Evolutionary conservation across 768 basidiomycete genomes (phyloP).

Genomic region (Boletus rex-veris): DNA sequence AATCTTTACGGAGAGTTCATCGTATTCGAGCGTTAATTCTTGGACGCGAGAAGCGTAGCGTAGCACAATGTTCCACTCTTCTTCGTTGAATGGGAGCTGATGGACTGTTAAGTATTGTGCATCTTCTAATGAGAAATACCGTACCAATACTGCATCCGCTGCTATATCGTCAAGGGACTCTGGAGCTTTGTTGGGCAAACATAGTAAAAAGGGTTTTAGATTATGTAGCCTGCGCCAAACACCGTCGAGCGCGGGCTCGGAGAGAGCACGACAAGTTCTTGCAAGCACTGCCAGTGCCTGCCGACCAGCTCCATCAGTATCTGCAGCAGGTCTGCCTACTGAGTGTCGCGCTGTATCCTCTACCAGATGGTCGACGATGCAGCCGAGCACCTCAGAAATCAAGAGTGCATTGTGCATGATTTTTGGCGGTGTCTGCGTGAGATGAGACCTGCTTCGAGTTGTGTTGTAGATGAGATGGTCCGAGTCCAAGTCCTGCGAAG

Average conservation of each 20-base stretch:
- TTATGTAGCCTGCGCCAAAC: slow-evolving; percentile 11
- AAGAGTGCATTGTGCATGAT: not conserved
- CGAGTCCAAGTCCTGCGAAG: too few relatives aligned
- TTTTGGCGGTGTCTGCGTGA: too few relatives aligned
- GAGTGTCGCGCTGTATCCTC: not conserved
- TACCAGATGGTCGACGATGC: not conserved
- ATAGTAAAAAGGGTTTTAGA: slow-evolving; percentile 3
- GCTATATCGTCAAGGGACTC: not conserved
- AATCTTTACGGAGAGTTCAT: not conserved
- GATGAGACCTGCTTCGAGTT: too few relatives aligned
- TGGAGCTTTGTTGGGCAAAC: not conserved
- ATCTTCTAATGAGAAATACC: not conserved
- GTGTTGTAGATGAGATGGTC: too few relatives aligned
- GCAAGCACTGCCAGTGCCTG: slow-evolving; percentile 9
- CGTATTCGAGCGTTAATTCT: not conserved
- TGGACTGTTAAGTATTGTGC: not conserved
- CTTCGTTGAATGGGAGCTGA: not conserved
- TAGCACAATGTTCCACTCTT: slow-evolving; percentile 1
- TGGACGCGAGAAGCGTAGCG: slow-evolving; percentile 8
- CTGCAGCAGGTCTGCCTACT: too few relatives aligned
- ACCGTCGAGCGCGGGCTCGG: slow-evolving; percentile 13
- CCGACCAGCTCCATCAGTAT: not conserved
- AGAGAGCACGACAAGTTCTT: slow-evolving; percentile 12
- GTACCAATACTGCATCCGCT: not conserved
- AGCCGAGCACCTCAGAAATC: slow-evolving; percentile 2